Percentiles rank a stretch among this genome's conserved stretches.
Conservation (phyloP, 768 basidiomycete species). For the Boletellus emodensis region DNA sequence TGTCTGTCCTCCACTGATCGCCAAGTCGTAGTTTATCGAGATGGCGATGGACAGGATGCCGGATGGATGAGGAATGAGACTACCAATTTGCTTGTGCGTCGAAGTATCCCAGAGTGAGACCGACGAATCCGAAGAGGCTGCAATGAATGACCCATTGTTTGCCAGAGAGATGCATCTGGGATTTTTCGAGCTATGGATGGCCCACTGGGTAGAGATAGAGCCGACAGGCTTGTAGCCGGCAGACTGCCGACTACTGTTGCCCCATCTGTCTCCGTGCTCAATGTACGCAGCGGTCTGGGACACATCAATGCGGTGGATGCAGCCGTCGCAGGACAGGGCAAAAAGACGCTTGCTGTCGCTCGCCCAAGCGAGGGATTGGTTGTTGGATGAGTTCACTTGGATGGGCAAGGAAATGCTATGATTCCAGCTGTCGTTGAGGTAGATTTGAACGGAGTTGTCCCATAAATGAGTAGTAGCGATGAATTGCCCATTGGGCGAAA, state of each 20-base stretch:
- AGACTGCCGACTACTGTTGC: too few species aligned
- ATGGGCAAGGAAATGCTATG: too few species aligned
- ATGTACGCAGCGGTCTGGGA: too few species aligned
- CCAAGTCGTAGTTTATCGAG: not conserved
- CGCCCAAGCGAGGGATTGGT: constrained; percentile 3
- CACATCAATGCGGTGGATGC: not conserved
- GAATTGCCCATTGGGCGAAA: constrained; percentile 1
- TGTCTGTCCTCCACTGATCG: not conserved
- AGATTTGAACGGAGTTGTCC: too few species aligned
- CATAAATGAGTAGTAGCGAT: not conserved
- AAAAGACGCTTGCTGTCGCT: not conserved
- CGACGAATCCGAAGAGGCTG: not conserved
- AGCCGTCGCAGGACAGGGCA: not conserved
- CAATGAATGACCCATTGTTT: not conserved
- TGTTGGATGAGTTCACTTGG: too few species aligned
- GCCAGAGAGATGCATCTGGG: not conserved
- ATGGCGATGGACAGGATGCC: not conserved
- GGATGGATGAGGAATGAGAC: not conserved
- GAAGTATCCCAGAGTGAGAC: constrained; percentile 9
- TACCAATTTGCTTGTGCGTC: constrained; percentile 2
- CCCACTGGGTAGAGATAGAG: not conserved
- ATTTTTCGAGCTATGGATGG: not conserved
- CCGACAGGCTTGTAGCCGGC: too few species aligned
- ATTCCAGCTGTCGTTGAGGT: too few species aligned
- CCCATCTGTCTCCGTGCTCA: not conserved